Evolutionary conservation across 2,329 filamentous ascomycete species (phyloP), one percentile per base, ranked within the genome.

Genomic region (Ascochyta viciae-villosae): DNA sequence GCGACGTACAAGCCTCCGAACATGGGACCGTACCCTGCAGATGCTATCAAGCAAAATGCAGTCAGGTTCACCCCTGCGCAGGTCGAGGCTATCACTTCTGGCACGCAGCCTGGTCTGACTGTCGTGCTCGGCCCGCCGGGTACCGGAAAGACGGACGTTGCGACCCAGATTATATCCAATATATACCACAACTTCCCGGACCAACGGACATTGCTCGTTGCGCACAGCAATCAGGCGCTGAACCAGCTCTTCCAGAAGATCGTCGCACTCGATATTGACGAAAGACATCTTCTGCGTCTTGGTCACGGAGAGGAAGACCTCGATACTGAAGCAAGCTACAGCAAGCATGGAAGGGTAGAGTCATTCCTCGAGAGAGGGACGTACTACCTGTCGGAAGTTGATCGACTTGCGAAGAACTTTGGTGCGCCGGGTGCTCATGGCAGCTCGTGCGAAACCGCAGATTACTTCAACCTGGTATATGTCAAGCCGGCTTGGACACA

Each of bases 221-320:
- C 95, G 4, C 95, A 99, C 75, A 98, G 94, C 77, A 99, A 99
- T 72, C 96, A 99, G 75, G 96, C 95, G 2, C 81, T 99, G 9
- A 99, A 99, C 70, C 95, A 99, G 74, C 83, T 99, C 1, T 99
- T 99, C 78, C 91, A 96, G 67, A 99, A 99, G 79, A 99, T 99
- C 59, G 89, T 94, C n/a, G 90, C 90, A 5, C 82, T 99, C 26
- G 92, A 98, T 68, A 98, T 99, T 64, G 96, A 99, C 70, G 90
- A 96, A 76, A 88, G 95, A 35, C 95, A 99, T 80, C 83, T 99
- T 55, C 82, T 99, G 48, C 89, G 95, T 57, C 83, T 99, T 33
- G 95, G 95, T 33, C 95, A 96, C 74, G 95, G 95, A 37, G 96
- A 99, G 74, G 95, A 97, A 71, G 95, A 98, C 53, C 83, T 98